These are phyloP conservation scores for Grammothele lineata DNA, from an alignment of 768 basidiomycete species.

Conservation along the genomic window DNA sequence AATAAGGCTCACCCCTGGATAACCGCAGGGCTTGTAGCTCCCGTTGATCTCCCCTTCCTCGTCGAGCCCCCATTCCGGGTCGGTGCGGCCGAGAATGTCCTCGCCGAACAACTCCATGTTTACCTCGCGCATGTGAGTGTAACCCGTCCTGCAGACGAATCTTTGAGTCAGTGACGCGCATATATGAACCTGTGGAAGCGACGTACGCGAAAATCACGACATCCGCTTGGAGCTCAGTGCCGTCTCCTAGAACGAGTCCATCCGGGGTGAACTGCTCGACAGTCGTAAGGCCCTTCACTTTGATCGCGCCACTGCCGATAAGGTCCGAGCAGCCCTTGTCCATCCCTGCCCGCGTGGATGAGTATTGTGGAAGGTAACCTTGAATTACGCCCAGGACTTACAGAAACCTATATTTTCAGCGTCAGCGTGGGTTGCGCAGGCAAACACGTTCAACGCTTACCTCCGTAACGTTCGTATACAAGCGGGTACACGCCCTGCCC, in stretches of 20 bases:
- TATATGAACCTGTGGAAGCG: background rate
- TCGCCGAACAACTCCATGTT: conserved; percentile 32
- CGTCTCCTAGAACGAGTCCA: conserved; percentile 22
- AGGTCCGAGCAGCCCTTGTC: conserved; percentile 36
- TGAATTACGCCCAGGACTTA: background rate
- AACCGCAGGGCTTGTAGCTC: conserved; percentile 36
- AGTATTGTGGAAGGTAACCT: background rate
- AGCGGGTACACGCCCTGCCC: conserved; percentile 31
- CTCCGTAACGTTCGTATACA: conserved; percentile 29
- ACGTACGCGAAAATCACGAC: conserved; percentile 26
- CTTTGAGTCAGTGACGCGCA: background rate
- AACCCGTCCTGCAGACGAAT: conserved; percentile 31
- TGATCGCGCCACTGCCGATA: conserved; percentile 47
- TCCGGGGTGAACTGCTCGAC: conserved; percentile 26
- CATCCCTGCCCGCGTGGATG: conserved; percentile 3
- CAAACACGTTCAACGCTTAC: too few species aligned
- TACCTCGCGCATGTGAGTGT: conserved; percentile 28
- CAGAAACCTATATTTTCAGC: conserved; percentile 4
- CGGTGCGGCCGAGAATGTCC: conserved; percentile 29
- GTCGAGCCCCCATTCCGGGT: conserved; percentile 36
- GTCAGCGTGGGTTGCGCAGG: too few species aligned
- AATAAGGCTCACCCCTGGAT: conserved; percentile 33
- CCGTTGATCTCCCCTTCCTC: conserved; percentile 37
- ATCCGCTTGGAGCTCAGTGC: conserved; percentile 21
- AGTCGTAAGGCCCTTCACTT: conserved; percentile 37